Base-by-base conservation (phyloP, 768 basidiomycete species). In the Dacryopinax spathularia region DNA sequence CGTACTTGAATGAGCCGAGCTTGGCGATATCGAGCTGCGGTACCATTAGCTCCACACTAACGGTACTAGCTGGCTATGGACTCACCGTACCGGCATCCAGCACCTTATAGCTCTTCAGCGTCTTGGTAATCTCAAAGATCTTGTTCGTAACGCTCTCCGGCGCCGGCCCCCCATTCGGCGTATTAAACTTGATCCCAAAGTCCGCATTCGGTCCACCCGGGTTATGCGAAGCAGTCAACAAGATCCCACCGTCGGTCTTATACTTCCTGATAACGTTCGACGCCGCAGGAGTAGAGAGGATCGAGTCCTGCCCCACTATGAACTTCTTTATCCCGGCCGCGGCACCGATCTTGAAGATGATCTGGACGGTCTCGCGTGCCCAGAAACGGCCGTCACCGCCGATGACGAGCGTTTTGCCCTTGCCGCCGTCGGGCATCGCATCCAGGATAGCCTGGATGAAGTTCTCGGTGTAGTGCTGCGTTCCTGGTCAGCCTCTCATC, bases 131-230 rank as follows among this genome's bases (percentile, higher is more conserved):
- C 72, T 90, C 91, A 73, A 81, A 95, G 67, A 99, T 98, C 77
- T 85, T 87, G 77, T 99, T 81, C n/a, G 96, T 99, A 64, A 99
- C 86, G 71, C 80, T 84, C 77, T 99, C 96, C 0, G 96, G 93
- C 22, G 96, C 96, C 20, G 96, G 95, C 2, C 96, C 96, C 65
- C 96, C 96, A 69, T 99, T 99, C 36, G 87, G 86, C 59, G 92
- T 88, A 75, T 99, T 99, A 80, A 96, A 99, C 77, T 99, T 98
- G 83, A 99, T 97, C 59, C 96, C 96, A 73, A 98, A 99, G 75
- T 99, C 96, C 70, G 89, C 88, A 72, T 91, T 82, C n/a, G 96
- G 96, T 25, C 96, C 96, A 62, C 96, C 96, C 18, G 96, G 94
- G 75, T 99, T 99, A 80, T 99, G 96, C 65, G 86, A 88, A 18